phyloP scores from a whole-genome alignment of 2,329 filamentous ascomycete species.

The Ceratocystis harringtonii region DNA sequence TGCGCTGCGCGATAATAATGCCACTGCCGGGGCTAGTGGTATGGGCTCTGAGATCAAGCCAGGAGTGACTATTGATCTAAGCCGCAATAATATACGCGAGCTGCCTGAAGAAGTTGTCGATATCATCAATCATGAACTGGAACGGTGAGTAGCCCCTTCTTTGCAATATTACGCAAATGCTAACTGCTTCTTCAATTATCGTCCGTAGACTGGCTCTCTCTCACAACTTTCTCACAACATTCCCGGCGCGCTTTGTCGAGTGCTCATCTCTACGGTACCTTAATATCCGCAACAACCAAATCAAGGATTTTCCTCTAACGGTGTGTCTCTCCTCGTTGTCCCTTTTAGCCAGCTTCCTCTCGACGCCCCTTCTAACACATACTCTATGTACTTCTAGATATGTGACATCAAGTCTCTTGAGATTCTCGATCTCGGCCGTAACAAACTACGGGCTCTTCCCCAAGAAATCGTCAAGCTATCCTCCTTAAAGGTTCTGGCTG shows the following conservation, averaged over 20 bases:
- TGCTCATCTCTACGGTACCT: conserved; percentile 66
- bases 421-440: conserved; percentile 82
- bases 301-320: conserved; percentile 45
- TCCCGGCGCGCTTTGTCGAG: conserved; percentile 57
- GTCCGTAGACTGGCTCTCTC: conserved; percentile 54
- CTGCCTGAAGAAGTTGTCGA: conserved; percentile 61
- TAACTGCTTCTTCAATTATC: not conserved
- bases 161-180: not conserved
- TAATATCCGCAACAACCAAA: conserved; percentile 63
- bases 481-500: conserved; percentile 75
- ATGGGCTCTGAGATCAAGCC: conserved; percentile 45
- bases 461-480: conserved; percentile 65
- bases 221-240: conserved; percentile 59
- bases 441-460: conserved; percentile 65
- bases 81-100: conserved; percentile 56
- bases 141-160: conserved; percentile 37
- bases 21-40: conserved; percentile 42
- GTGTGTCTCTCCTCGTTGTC: conserved; percentile 27
- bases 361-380: not conserved
- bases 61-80: conserved; percentile 64
- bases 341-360: not conserved
- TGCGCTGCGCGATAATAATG: conserved; percentile 52
- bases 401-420: conserved; percentile 76
- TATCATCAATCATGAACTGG: conserved; percentile 58
- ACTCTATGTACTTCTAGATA: conserved; percentile 39